Evolutionary conservation across 2,329 filamentous ascomycete genomes (phyloP), one percentile per base, ranked within the genome.

Genomic region (Aspergillus alliaceus): DNA sequence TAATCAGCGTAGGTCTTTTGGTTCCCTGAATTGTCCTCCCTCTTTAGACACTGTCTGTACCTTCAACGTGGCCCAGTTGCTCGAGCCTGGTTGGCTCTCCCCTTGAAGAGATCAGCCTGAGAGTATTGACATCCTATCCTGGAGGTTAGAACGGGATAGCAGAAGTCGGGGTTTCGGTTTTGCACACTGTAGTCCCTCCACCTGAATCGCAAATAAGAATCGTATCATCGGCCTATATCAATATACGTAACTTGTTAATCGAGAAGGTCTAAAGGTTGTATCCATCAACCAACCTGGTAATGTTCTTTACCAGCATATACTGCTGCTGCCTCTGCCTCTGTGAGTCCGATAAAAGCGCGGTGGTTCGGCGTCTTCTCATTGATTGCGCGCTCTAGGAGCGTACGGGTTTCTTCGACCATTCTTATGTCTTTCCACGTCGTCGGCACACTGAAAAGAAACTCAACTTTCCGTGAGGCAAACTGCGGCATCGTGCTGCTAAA

Each of bases 251-350:
- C 9, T 39, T 4, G 1, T n/a, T n/a, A 4, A n/a, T 53, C 27
- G 53, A 39, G 12, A 27, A 6, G 8, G n/a, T 11, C 27, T 34
- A 15, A 25, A 14, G 2, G 22, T 20, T 11, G 18, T 24, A 24
- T 25, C 11, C 9, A 20, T 15, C 1, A 2, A 53, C 51, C 1
- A 15, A 64, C 64, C 44, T 59, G 25, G 37, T 69, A 67, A 54
- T 69, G 60, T 29, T 69, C 66, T 34, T 68, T 69, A 4, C 77
- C 76, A 0, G 77, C 76, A 65, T 81, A 78, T 1, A 83, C 79
- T 25, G 81, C 81, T 2, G 81, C 80, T 5, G 81, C 81, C 62
- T 83, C 81, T 0, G 81, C 81, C 66, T 84, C 81, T 0, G 81
- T 83, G 15, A 84, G 68, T 0, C 79, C 79, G 50, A 83, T 79